Evolutionary conservation across 305 asterid species (phyloP).

Genomic region (Fraxinus dipetala): DNA sequence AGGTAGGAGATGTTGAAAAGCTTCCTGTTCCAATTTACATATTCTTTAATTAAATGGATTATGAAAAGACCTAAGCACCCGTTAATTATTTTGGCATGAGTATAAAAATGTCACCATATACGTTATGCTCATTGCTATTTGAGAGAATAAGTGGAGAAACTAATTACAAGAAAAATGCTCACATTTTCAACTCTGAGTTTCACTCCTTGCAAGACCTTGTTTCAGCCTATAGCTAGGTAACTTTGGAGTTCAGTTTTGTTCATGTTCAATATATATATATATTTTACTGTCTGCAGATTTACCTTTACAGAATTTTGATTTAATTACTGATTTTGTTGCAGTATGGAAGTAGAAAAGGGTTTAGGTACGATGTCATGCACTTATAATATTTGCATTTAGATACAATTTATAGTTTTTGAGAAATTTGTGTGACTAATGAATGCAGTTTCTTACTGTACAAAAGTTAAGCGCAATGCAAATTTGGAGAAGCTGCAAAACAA

Average conservation of each 20-base stretch:
- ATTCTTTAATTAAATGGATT: constrained; percentile 37
- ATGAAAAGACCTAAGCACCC: constrained; percentile 25
- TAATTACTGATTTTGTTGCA: constrained; percentile 34
- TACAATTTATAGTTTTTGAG: not conserved
- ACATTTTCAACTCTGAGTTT: constrained; percentile 27
- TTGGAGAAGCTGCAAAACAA: constrained; percentile 71
- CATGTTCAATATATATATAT: not conserved
- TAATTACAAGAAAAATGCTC: constrained; percentile 26
- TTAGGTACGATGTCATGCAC: constrained; percentile 32
- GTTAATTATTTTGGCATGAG: constrained; percentile 8
- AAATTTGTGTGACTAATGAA: constrained; percentile 25
- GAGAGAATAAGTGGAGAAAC: constrained; percentile 20
- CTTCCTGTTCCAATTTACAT: constrained; percentile 20
- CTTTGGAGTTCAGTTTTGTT: not conserved
- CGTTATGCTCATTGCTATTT: constrained; percentile 20
- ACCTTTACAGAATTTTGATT: constrained; percentile 8
- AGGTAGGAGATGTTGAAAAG: constrained; percentile 17
- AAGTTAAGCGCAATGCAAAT: constrained; percentile 64
- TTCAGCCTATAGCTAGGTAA: constrained; percentile 58
- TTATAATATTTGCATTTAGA: not conserved
- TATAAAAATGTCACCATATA: constrained; percentile 23
- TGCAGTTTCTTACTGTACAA: constrained; percentile 53
- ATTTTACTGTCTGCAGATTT: not conserved
- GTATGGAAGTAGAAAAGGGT: constrained; percentile 40
- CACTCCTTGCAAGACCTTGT: constrained; percentile 40